Conservation (phyloP, 257 asterid species). For the Rubia yunnanensis region DNA sequence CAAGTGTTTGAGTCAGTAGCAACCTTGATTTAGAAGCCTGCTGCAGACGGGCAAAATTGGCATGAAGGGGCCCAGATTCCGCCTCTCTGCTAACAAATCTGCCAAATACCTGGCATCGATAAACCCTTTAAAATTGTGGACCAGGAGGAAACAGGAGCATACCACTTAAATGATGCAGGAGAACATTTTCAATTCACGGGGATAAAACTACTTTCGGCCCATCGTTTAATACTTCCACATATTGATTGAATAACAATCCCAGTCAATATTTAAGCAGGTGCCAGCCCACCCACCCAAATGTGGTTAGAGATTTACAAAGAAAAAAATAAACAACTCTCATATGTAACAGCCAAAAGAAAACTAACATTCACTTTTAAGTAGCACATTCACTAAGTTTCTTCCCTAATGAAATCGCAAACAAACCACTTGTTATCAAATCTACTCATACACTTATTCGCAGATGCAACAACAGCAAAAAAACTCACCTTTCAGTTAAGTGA, state of each 20-base stretch:
- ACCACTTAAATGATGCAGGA: background rate
- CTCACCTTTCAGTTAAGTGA: background rate
- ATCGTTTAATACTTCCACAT: background rate
- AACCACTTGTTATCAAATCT: background rate
- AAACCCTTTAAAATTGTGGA: constrained; percentile 15
- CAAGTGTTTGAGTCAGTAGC: constrained; percentile 4
- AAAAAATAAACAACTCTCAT: background rate
- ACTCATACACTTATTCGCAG: background rate
- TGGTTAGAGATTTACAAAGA: background rate
- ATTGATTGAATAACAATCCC: background rate
- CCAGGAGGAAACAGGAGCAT: background rate
- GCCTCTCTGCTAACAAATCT: constrained; percentile 58
- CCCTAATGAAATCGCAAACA: background rate
- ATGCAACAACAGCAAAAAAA: background rate
- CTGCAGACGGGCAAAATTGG: constrained; percentile 52
- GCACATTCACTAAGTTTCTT: background rate
- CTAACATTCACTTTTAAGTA: background rate
- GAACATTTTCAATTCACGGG: background rate
- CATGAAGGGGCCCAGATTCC: constrained; percentile 52
- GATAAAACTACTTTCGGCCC: background rate
- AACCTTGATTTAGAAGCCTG: constrained; percentile 71
- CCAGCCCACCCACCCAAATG: background rate
- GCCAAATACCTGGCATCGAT: constrained; percentile 43
- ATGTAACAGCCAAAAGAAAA: background rate
- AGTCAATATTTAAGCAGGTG: background rate